Base-by-base conservation (phyloP, 768 basidiomycete genomes). In the Galerina marginata region DNA sequence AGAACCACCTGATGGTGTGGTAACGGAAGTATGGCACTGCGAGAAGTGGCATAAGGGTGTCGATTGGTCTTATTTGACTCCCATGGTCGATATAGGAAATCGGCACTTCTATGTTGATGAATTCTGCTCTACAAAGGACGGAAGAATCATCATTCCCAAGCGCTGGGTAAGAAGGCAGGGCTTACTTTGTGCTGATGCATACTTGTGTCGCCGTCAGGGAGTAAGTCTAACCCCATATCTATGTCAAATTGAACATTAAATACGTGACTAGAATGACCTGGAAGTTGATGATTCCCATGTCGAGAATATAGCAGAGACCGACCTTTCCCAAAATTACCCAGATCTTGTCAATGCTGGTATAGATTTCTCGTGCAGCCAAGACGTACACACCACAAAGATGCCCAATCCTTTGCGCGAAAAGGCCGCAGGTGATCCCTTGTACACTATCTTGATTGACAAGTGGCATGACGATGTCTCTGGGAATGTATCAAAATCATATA, bases 381-480 rank as follows among this genome's bases (percentile, higher is more conserved):
- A 20, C 11, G 44, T n/a, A 16, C 44, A 45, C 11, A 11, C 25
- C 5, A 16, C 44, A 6, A 7, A 20, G 37, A 77, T 78, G 75
- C 75, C 75, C 1, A 77, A 77, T 55, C 72, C 74, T 0, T 65
- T 71, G 37, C 69, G 69, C 23, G 60, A 37, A 0, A 57, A 76
- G 10, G 76, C 74, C 20, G 54, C 67, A 9, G 74, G 72, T 1
- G 63, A 72, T 39, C 70, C 71, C 4, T 26, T 78, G 0, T 77
- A 75, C 48, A 68, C 63, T 10, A 72, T 67, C 23, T 71, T 71
- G 14, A 65, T 76, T 47, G 71, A 74, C 43, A 43, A 75, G 1
- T 79, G 74, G 58, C 65, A 71, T 1, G 79, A 82, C 53, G 77
- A 83, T 66, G 76, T 80, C 0, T 83, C 78, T 0, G 79, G 79